These are phyloP conservation scores for Leersia perrieri DNA, from an alignment of 176 grass and related monocot genomes.

Conservation along the genomic window DNA sequence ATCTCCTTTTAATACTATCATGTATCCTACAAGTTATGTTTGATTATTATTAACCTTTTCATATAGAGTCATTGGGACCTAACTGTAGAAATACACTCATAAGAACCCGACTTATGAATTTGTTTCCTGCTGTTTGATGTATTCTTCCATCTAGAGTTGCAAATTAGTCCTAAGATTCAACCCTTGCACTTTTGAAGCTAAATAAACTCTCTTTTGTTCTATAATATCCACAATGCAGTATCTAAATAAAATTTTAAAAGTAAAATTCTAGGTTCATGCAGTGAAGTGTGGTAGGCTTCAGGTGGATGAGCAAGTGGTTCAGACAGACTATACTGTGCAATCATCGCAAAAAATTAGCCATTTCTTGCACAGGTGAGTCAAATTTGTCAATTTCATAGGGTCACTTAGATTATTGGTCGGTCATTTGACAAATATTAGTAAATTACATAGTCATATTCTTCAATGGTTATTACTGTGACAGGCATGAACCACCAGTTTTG, in stretches of 20 bases:
- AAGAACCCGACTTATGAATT: not conserved
- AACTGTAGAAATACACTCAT: not conserved
- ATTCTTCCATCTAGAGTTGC: not conserved
- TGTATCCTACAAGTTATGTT: not conserved
- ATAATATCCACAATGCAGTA: not conserved
- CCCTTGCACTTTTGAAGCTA: not conserved
- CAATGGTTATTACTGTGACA: slow-evolving; percentile 44
- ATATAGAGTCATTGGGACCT: not conserved
- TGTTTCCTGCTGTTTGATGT: not conserved
- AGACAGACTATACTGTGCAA: slow-evolving; percentile 49
- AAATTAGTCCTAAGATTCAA: not conserved
- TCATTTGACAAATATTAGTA: not conserved
- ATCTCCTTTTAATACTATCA: not conserved
- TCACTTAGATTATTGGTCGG: not conserved
- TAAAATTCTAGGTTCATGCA: slow-evolving; percentile 59
- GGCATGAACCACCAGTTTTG: slow-evolving; percentile 89
- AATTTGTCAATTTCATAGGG: not conserved
- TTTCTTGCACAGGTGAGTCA: slow-evolving; percentile 80
- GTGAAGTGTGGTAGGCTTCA: slow-evolving; percentile 82
- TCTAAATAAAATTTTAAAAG: slow-evolving; percentile 11
- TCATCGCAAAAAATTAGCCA: slow-evolving; percentile 93
- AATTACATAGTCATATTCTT: slow-evolving; percentile 11
- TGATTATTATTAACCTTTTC: not conserved
- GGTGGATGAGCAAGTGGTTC: slow-evolving; percentile 82
- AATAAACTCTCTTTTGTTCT: not conserved